Percentiles rank a stretch among this genome's conserved stretches.
phyloP scores from a whole-genome alignment of 163 green algal species.

The Botryococcus braunii region DNA sequence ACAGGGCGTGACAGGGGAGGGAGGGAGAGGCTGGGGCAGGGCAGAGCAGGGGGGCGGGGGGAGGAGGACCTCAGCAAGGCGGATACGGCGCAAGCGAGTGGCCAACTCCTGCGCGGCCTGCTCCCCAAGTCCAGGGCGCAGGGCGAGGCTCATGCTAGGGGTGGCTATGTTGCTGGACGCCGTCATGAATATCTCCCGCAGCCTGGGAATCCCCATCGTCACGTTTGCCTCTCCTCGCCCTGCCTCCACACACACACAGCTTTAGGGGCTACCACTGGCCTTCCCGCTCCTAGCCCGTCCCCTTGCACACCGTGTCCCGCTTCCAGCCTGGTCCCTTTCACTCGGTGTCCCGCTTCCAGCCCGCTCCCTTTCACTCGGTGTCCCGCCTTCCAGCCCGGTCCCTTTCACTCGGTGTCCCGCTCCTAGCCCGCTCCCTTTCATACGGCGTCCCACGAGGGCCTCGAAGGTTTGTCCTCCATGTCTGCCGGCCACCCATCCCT shows the following conservation, averaged over 20 bases:
- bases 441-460: too few relatives aligned
- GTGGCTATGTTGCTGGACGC: conserved; percentile 74
- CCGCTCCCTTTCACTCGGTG: too few relatives aligned
- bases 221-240: conserved; percentile 90
- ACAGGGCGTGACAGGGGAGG: background rate
- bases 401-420: too few relatives aligned
- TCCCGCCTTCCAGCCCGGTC: too few relatives aligned
- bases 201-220: conserved; percentile 88
- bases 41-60: background rate
- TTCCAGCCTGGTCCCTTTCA: too few relatives aligned
- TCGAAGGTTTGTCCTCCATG: too few relatives aligned
- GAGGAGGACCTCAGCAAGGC: conserved; percentile 68
- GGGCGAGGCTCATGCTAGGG: conserved; percentile 84
- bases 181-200: conserved; percentile 96
- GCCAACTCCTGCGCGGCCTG: conserved; percentile 36
- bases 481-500: too few relatives aligned
- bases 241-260: background rate
- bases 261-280: background rate
- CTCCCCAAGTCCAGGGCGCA: conserved; percentile 25
- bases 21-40: background rate
- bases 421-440: too few relatives aligned
- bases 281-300: too few relatives aligned
- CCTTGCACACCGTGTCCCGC: too few relatives aligned
- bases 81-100: conserved; percentile 66
- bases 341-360: too few relatives aligned